phyloP scores from a whole-genome alignment of 495 filamentous ascomycete species.

The Copromyces sp. region DNA sequence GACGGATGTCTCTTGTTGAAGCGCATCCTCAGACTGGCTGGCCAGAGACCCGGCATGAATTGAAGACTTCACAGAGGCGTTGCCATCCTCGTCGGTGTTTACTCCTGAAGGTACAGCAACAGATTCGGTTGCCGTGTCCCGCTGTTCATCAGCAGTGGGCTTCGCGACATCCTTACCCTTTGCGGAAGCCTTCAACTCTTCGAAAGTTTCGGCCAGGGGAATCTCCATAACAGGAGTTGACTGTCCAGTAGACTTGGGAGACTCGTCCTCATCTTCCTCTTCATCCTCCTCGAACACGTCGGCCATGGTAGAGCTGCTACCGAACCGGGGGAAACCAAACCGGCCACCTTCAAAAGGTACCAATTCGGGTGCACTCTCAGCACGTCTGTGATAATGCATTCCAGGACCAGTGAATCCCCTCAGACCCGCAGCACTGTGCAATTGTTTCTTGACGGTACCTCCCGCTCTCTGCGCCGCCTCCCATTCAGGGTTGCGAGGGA shows the following conservation, averaged over 20 bases:
- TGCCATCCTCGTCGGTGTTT: neutral
- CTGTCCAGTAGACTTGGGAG: conserved; percentile 14
- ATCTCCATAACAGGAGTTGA: conserved; percentile 19
- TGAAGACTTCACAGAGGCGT: neutral
- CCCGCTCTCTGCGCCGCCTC: conserved; percentile 46
- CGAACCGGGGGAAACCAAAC: conserved; percentile 47
- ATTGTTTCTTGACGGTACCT: conserved; percentile 55
- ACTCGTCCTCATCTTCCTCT: conserved; percentile 48
- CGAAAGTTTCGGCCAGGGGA: conserved; percentile 7
- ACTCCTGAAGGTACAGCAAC: neutral
- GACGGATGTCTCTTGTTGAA: neutral
- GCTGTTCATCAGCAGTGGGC: neutral
- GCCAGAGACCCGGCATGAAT: neutral
- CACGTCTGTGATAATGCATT: conserved; percentile 81
- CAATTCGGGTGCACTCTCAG: conserved; percentile 88
- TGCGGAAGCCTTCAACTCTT: conserved; percentile 16
- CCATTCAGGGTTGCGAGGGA: conserved; percentile 46
- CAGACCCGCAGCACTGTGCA: conserved; percentile 79
- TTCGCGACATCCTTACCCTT: neutral
- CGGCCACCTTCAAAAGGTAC: conserved; percentile 64
- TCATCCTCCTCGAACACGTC: conserved; percentile 97
- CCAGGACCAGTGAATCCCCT: conserved; percentile 71
- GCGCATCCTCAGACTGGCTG: neutral
- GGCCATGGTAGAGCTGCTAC: conserved; percentile 59
- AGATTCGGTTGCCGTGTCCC: neutral